Evolutionary conservation across 1,139 yeast species (phyloP).

Genomic region (Nakaseomyces nivariensis): DNA sequence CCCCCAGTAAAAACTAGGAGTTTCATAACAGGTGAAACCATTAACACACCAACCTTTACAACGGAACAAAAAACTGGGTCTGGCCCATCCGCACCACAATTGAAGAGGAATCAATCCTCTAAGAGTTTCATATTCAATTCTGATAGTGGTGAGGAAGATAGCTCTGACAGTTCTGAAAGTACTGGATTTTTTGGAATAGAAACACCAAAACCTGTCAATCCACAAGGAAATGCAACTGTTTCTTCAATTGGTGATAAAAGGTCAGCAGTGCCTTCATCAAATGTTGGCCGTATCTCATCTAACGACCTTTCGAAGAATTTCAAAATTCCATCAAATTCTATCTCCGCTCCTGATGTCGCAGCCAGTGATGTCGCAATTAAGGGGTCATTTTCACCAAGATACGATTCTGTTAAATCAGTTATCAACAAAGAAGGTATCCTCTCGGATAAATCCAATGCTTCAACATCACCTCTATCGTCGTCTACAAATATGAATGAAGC

Average conservation of each 20-base stretch:
- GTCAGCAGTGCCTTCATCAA: not conserved
- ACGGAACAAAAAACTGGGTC: not conserved
- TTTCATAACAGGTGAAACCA: constrained; percentile 24
- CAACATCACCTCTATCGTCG: not conserved
- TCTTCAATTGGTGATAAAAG: not conserved
- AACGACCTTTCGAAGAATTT: constrained; percentile 7
- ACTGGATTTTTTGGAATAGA: constrained; percentile 7
- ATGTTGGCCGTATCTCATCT: not conserved
- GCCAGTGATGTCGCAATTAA: constrained; percentile 43
- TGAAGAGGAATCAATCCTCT: constrained; percentile 15
- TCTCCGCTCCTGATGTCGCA: constrained; percentile 16
- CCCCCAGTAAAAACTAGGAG: constrained; percentile 16
- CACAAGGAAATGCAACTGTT: not conserved
- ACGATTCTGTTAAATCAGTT: constrained; percentile 21
- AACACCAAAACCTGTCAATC: constrained; percentile 7
- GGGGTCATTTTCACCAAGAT: constrained; percentile 30
- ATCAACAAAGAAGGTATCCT: constrained; percentile 13
- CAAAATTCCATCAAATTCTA: constrained; percentile 10
- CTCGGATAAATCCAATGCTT: not conserved
- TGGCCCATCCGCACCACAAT: not conserved
- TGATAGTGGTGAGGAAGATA: constrained; percentile 22
- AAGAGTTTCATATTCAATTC: constrained; percentile 25
- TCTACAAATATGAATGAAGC: constrained; percentile 3
- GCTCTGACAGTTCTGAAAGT: constrained; percentile 9
- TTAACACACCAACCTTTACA: not conserved